phyloP scores from a whole-genome alignment of 2,329 filamentous ascomycete genomes.

The Domatiomyces catenatus region DNA sequence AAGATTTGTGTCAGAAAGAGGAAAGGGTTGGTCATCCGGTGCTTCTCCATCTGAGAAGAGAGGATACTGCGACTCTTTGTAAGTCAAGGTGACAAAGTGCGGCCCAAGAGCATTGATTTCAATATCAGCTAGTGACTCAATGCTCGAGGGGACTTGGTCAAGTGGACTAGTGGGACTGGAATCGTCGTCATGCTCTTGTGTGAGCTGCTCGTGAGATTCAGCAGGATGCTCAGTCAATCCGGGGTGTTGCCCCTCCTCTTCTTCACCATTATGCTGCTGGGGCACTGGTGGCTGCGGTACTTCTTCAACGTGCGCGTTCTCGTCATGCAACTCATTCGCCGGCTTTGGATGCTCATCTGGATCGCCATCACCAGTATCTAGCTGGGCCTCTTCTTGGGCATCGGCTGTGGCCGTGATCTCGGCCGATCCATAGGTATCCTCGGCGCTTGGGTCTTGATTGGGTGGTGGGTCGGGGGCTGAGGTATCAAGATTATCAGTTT shows the following conservation, averaged over 20 bases:
- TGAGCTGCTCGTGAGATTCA: background rate
- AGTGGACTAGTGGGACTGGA: background rate
- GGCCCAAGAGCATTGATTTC: background rate
- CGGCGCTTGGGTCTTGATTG: background rate
- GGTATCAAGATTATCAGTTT: background rate
- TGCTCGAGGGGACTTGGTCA: background rate
- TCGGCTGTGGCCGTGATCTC: background rate
- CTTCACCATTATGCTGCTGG: background rate
- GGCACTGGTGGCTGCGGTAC: background rate
- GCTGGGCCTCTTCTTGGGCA: background rate
- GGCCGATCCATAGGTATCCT: background rate
- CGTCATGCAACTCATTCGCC: background rate
- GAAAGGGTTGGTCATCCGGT: slow-evolving; percentile 30
- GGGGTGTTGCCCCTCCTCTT: background rate
- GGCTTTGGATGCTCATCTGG: background rate
- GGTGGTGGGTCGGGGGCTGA: background rate
- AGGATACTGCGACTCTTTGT: background rate
- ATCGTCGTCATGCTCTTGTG: background rate
- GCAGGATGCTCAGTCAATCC: background rate
- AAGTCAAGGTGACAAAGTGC: background rate
- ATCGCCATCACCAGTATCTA: background rate
- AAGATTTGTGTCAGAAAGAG: slow-evolving; percentile 41
- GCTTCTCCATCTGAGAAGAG: slow-evolving; percentile 30
- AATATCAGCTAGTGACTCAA: background rate
- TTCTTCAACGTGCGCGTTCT: background rate